A percentile compares a stretch with the other conserved stretches of the same genome.
phyloP scores from a whole-genome alignment of 192 early-diverging fungal genomes.

The Umbelopsis sp. region DNA sequence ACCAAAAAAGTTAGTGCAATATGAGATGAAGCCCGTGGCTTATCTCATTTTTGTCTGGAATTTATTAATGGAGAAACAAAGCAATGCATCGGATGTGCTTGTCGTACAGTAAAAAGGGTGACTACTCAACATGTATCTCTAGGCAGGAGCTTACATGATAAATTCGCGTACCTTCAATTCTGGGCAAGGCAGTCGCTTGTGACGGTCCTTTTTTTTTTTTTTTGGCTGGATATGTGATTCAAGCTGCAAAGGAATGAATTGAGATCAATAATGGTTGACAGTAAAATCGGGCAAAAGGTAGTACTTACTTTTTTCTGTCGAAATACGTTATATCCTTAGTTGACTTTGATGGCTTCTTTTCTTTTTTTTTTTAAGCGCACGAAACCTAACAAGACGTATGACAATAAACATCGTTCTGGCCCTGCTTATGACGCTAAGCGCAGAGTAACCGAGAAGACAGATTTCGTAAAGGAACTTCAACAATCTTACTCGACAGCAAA shows the following conservation, averaged over 20 bases:
- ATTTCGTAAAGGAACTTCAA: slow-evolving; percentile 8
- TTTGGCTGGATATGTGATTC: background rate
- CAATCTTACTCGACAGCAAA: background rate
- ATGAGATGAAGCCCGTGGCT: too few species aligned
- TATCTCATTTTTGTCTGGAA: too few species aligned
- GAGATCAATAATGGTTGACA: slow-evolving; percentile 12
- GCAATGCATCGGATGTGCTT: too few species aligned
- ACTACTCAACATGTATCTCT: too few species aligned
- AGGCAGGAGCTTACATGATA: too few species aligned
- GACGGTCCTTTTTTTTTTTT: slow-evolving; percentile 8
- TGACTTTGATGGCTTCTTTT: too few species aligned
- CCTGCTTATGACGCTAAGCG: slow-evolving; percentile 40
- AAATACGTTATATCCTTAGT: background rate
- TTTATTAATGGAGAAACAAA: too few species aligned
- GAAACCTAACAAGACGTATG: slow-evolving; percentile 38
- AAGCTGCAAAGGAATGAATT: background rate
- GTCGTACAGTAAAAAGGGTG: too few species aligned
- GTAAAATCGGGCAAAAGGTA: slow-evolving; percentile 18
- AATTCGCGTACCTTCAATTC: too few species aligned
- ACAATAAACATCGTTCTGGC: slow-evolving; percentile 46
- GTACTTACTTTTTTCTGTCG: too few species aligned
- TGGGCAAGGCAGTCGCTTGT: background rate
- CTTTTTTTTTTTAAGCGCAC: too few species aligned
- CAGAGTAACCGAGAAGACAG: slow-evolving; percentile 26
- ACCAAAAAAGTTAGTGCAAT: too few species aligned